Evolutionary conservation across 129 eudicot genomes (phyloP).

Genomic region (Apium graveolens): DNA sequence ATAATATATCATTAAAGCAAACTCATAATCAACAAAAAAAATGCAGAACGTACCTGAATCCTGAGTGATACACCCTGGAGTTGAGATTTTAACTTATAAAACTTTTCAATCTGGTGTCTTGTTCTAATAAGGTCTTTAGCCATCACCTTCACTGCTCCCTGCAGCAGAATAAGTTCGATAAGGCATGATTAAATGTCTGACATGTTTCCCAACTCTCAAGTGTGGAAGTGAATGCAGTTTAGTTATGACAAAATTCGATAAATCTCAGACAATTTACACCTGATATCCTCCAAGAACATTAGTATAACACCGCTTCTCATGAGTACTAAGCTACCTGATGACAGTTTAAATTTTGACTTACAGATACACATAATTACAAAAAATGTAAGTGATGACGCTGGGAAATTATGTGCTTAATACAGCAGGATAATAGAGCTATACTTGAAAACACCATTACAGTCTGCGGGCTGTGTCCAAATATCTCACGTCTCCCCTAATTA

Average conservation of each 20-base stretch:
- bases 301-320: background rate
- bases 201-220: background rate
- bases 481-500: background rate
- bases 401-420: background rate
- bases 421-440: background rate
- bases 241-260: background rate
- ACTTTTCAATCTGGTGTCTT: slow-evolving; percentile 86
- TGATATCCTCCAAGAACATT: background rate
- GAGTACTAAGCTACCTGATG: background rate
- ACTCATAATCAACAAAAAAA: background rate
- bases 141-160: slow-evolving; percentile 98
- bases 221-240: background rate
- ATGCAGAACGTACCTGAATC: slow-evolving; percentile 59
- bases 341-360: background rate
- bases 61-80: slow-evolving; percentile 91
- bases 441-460: background rate
- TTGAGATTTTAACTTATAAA: slow-evolving; percentile 92
- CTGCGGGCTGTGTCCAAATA: background rate
- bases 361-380: background rate
- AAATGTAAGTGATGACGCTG: background rate
- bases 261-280: background rate
- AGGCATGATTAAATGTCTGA: background rate
- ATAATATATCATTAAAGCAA: background rate
- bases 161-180: slow-evolving; percentile 7
- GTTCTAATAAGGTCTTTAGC: slow-evolving; percentile 97